Evolutionary conservation across 352 stramenopile species (phyloP), one percentile per base, ranked within the genome.

Genomic region (Pythium brachiatum): DNA sequence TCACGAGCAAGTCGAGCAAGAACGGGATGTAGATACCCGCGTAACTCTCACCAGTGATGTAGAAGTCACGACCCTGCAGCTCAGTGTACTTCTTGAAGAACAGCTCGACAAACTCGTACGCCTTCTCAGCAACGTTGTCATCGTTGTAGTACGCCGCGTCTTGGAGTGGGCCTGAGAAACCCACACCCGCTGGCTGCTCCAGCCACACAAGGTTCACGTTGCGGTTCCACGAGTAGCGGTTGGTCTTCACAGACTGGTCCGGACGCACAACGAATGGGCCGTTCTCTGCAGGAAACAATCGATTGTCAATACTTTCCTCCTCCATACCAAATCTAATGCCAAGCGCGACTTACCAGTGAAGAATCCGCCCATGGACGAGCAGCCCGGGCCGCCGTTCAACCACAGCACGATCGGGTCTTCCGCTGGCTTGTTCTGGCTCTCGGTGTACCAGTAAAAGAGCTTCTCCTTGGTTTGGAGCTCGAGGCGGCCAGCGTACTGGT

Each of bases 1-100:
- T 70, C 7, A 97, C 76, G 27, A 97, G 65, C 21, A 82, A 61
- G 46, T 93, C 66, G 7, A 95, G 83, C 0, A 97, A 68, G 62
- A 79, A 95, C 31, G 90, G 89, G 57, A 97, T 92, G 81, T 98
- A 97, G 72, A 97, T 90, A 0, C 90, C 90, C 3, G 86, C 86
- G 67, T 95, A 95, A 41, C 77, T 90, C 60, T 95, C 86, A 13
- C 86, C 86, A 9, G 85, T 88, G 48, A 95, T 88, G 73, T 89
- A 95, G 62, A 94, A 92, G 18, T 88, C 70, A 44, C 85, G 85
- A 50, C 75, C 69, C 43, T 83, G 66, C 39, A 95, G 86, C 39
- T 91, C 76, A 18, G 79, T 71, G 60, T 86, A 90, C 62, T 90
- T 85, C 38, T 64, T 52, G 48, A 92, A 88, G 58, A 92, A 92